Conservation (phyloP, 306 rosid genomes). For the Casuarina cunninghamiana region DNA sequence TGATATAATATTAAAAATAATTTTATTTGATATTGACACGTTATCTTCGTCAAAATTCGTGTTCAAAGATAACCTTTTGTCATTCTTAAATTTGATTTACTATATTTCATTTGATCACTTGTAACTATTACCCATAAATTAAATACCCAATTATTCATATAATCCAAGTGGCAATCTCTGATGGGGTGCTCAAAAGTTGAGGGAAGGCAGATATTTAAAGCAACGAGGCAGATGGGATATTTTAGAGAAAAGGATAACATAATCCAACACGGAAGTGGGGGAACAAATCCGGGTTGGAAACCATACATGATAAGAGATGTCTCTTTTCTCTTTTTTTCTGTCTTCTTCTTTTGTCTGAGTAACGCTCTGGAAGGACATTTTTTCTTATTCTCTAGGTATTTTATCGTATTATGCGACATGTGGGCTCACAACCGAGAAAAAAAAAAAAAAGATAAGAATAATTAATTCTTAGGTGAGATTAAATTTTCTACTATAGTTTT, state of each 20-base stretch:
- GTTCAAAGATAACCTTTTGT: no score
- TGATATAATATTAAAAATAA: no score
- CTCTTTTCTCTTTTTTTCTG: neutral
- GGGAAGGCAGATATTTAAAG: neutral
- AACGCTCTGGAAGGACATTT: slow-evolving; percentile 33
- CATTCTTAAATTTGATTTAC: no score
- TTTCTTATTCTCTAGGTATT: slow-evolving; percentile 38
- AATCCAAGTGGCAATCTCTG: slow-evolving; percentile 8
- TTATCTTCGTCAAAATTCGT: no score
- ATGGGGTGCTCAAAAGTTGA: neutral
- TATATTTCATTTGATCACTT: no score
- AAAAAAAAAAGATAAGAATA: no score
- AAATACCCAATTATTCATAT: neutral
- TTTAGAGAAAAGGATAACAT: slow-evolving; percentile 29
- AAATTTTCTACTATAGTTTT: no score
- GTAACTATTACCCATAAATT: no score
- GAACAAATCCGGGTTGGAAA: slow-evolving; percentile 25
- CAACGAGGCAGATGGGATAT: neutral
- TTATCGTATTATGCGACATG: slow-evolving; percentile 28
- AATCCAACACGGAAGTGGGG: slow-evolving; percentile 37
- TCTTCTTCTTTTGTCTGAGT: slow-evolving; percentile 32
- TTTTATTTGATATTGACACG: no score
- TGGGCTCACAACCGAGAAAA: slow-evolving; percentile 30
- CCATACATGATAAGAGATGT: slow-evolving; percentile 21
- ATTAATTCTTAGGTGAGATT: no score